These are phyloP conservation scores for Kockiozyma suomiensis DNA, from an alignment of 805 yeast species.

Conservation along the genomic window DNA sequence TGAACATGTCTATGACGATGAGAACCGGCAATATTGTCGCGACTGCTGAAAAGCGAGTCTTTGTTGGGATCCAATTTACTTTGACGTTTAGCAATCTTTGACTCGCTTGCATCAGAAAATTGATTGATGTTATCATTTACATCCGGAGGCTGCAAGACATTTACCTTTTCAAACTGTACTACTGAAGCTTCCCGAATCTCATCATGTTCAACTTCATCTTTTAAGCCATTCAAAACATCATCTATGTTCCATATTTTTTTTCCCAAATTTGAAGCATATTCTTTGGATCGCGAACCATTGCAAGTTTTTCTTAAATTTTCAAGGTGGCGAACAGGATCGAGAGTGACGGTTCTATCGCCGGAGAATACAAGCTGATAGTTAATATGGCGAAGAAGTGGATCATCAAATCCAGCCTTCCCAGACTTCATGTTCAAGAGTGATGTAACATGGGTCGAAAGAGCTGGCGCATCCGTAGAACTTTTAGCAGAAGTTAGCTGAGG, in stretches of 20 bases:
- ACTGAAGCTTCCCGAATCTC: too few relatives aligned
- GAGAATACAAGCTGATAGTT: not conserved
- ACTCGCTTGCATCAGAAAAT: too few relatives aligned
- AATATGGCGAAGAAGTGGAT: not conserved
- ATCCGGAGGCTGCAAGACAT: too few relatives aligned
- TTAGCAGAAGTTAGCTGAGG: not conserved
- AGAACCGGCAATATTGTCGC: too few relatives aligned
- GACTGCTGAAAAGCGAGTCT: too few relatives aligned
- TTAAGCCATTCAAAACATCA: not conserved
- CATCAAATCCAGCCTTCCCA: not conserved
- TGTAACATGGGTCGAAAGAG: not conserved
- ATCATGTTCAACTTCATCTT: not conserved
- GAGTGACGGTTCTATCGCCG: not conserved
- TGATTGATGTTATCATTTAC: too few relatives aligned
- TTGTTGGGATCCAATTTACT: too few relatives aligned
- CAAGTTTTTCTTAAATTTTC: not conserved
- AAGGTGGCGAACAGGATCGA: constrained; percentile 4
- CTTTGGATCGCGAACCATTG: not conserved
- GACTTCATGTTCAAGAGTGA: not conserved
- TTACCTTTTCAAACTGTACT: too few relatives aligned
- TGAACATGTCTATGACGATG: too few relatives aligned
- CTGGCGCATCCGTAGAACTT: not conserved
- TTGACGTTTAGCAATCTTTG: too few relatives aligned
- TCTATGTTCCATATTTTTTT: not conserved
- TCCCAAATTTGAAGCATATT: constrained; percentile 1